A percentile compares a stretch with the other conserved stretches of the same genome.
Evolutionary conservation across 2,329 filamentous ascomycete genomes (phyloP).

Genomic region (Colletotrichum cuscutae): DNA sequence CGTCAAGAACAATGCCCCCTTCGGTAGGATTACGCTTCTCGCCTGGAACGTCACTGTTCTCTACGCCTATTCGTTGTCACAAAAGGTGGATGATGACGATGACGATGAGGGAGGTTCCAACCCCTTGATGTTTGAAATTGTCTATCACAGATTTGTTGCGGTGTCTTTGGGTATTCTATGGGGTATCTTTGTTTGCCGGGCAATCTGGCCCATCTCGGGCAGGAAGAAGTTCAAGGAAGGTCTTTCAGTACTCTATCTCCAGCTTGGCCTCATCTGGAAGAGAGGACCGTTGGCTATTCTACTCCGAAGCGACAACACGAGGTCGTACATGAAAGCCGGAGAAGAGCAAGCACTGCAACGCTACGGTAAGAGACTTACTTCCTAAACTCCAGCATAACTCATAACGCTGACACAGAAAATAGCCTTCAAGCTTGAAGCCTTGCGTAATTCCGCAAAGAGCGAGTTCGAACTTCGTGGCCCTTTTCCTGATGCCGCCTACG

Average conservation of each 20-base stretch:
- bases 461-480: constrained; percentile 92
- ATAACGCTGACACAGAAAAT: constrained; percentile 14
- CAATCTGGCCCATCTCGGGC: constrained; percentile 95
- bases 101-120: constrained; percentile 88
- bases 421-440: constrained; percentile 76
- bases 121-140: constrained; percentile 89
- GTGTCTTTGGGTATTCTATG: constrained; percentile 90
- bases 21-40: constrained; percentile 92
- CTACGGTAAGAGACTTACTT: constrained; percentile 59
- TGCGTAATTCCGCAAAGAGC: constrained; percentile 77
- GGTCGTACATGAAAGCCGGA: constrained; percentile 84
- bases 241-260: constrained; percentile 88
- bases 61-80: constrained; percentile 91
- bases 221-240: constrained; percentile 89
- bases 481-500: constrained; percentile 80
- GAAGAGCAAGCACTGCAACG: constrained; percentile 90
- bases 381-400: background rate
- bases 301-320: constrained; percentile 64
- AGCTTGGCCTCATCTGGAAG: constrained; percentile 97
- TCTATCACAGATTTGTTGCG: constrained; percentile 85
- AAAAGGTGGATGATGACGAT: constrained; percentile 81
- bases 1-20: constrained; percentile 83
- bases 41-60: constrained; percentile 96
- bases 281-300: constrained; percentile 86
- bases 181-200: constrained; percentile 88